Percentiles rank a stretch among this genome's conserved stretches.
phyloP scores from a whole-genome alignment of 306 rosid species.

The Acacia confusa region DNA sequence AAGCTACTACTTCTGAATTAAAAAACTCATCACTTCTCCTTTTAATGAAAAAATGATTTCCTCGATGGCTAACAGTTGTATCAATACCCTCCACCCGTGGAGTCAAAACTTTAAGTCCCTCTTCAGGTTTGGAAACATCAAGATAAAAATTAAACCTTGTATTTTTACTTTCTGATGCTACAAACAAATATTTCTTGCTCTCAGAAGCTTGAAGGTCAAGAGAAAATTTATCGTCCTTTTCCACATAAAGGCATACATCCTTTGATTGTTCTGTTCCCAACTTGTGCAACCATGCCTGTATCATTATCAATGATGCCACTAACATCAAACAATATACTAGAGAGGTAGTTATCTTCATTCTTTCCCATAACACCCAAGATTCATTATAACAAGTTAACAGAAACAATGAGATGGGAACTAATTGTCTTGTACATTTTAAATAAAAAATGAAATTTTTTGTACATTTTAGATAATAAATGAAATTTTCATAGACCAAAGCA shows the following conservation, averaged over 20 bases:
- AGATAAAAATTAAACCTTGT: constrained; percentile 89
- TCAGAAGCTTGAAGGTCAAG: constrained; percentile 76
- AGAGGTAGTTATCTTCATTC: background rate
- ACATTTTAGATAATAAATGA: background rate
- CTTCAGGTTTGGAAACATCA: constrained; percentile 75
- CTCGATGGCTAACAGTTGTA: constrained; percentile 79
- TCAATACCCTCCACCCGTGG: constrained; percentile 77
- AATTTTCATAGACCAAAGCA: background rate
- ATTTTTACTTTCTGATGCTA: constrained; percentile 82
- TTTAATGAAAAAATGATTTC: constrained; percentile 72
- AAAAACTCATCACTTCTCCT: constrained; percentile 74
- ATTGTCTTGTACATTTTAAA: background rate
- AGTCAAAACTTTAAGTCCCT: constrained; percentile 72
- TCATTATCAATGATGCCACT: constrained; percentile 24
- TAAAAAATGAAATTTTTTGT: background rate
- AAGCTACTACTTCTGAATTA: constrained; percentile 86
- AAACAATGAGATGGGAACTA: background rate
- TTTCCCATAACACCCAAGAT: background rate
- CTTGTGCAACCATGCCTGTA: constrained; percentile 86
- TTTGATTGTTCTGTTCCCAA: constrained; percentile 74
- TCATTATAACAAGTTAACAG: background rate
- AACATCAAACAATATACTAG: background rate
- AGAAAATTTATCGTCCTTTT: constrained; percentile 78
- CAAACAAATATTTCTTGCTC: constrained; percentile 81
- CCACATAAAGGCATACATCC: constrained; percentile 74